Evolutionary conservation across 2,329 filamentous ascomycete genomes (phyloP), one percentile per base, ranked within the genome.

Genomic region (Diaporthe sp.): DNA sequence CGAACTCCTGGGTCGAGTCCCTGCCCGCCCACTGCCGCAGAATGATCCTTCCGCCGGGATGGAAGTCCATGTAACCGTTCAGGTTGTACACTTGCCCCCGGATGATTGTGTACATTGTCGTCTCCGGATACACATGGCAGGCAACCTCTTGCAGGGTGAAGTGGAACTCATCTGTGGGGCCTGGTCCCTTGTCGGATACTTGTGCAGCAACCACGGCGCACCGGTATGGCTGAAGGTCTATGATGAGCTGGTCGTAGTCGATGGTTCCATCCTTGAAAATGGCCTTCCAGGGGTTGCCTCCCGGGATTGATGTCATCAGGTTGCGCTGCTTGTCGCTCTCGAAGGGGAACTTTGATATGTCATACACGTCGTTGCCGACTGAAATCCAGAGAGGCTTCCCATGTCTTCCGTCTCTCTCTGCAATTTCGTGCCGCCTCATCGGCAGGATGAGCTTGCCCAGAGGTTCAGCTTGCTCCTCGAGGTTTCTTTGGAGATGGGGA

Each of bases 101-200:
- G 8, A 73, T 73, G n/a, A 67, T 73, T 4, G 60, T 67, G 22
- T 73, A 73, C 71, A 73, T 65, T 31, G 57, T 63, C 8, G 47
- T 25, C 60, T 67, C 71, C 20, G 44, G 70, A n/a, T 73, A 73
- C 22, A 42, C 10, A n/a, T 67, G 60, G 42, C 58, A 67, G 31
- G 51, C 71, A 12, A 73, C 60, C 47, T 73, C 71, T 31, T 55
- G 53, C 9, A 9, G 22, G 12, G 71, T 73, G 15, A 55, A 58
- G 13, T 31, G 34, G n/a, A 25, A 37, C 17, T 72, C 70, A 2
- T 60, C 55, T 28, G 2, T 13, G 6, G 42, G 57, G 20, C 51
- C 58, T 47, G 71, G 71, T 15, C 71, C 71, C 39, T 39, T 51
- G 5, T 49, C 17, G 13, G 53, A 55, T 28, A 15, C 47, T 10